Conservation (phyloP, 257 asterid species). For the Henckelia pumila region DNA sequence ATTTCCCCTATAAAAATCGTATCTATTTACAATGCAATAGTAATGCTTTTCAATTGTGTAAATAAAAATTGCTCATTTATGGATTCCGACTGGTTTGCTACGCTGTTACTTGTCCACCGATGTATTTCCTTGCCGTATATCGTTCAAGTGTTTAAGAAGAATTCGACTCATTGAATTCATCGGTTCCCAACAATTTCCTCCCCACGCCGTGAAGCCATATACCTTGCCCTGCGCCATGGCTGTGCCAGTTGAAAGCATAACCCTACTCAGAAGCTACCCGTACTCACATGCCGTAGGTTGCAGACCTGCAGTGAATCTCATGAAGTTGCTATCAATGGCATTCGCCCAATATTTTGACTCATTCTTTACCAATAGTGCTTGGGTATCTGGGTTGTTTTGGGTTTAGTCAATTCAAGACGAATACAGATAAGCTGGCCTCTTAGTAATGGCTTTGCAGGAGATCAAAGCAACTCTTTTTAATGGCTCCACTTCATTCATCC, state of each 20-base stretch:
- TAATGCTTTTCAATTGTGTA: neutral
- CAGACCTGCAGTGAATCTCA: neutral
- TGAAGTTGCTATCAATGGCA: neutral
- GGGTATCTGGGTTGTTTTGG: neutral
- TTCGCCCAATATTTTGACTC: neutral
- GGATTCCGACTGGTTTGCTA: neutral
- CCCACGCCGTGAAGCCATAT: neutral
- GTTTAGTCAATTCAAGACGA: neutral
- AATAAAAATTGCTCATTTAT: neutral
- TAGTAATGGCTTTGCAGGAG: neutral
- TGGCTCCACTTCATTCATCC: neutral
- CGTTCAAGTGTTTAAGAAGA: too few relatives aligned
- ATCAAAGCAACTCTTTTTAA: neutral
- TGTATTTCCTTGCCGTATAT: too few relatives aligned
- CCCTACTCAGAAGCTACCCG: neutral
- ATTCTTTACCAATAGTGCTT: neutral
- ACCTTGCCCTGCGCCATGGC: neutral
- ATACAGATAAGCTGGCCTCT: neutral
- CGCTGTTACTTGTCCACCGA: neutral
- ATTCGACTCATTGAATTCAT: too few relatives aligned
- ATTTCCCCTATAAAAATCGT: too few relatives aligned
- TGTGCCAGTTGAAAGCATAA: neutral
- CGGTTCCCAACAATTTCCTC: neutral
- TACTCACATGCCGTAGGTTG: neutral
- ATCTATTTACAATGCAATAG: too few relatives aligned